Evolutionary conservation across 306 rosid species (phyloP).

Genomic region (Begonia masoniana): DNA sequence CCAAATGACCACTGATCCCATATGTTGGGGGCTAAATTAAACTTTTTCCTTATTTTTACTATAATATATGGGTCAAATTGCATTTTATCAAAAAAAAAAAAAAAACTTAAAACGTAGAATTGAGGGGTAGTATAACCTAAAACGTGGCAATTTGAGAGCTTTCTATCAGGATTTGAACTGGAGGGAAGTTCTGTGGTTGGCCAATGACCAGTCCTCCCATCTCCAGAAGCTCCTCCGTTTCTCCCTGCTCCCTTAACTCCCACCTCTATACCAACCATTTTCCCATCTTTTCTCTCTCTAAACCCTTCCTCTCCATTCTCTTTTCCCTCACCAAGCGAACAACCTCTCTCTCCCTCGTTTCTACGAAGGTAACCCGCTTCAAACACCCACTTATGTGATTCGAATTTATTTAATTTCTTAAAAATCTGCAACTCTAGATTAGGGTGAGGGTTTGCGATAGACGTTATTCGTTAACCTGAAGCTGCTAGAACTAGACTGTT

Average conservation of each 20-base stretch:
- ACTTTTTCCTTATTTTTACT: too few relatives aligned
- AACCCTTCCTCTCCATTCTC: slow-evolving; percentile 10
- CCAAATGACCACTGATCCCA: too few relatives aligned
- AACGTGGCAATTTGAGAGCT: too few relatives aligned
- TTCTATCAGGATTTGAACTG: background rate
- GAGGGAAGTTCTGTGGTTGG: slow-evolving; percentile 1
- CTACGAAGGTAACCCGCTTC: slow-evolving; percentile 31
- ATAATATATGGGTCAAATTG: too few relatives aligned
- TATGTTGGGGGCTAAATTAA: too few relatives aligned
- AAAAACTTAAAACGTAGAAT: too few relatives aligned
- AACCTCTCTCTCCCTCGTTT: slow-evolving; percentile 24
- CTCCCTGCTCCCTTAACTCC: slow-evolving; percentile 2
- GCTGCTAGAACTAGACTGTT: too few relatives aligned
- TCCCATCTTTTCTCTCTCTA: slow-evolving; percentile 14
- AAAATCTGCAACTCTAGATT: too few relatives aligned
- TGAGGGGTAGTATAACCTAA: too few relatives aligned
- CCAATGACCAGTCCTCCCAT: slow-evolving; percentile 45
- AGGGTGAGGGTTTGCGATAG: too few relatives aligned
- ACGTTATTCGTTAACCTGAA: too few relatives aligned
- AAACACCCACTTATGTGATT: background rate
- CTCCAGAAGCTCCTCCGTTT: slow-evolving; percentile 8
- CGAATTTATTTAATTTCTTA: background rate
- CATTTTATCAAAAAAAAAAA: too few relatives aligned
- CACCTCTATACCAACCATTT: background rate
- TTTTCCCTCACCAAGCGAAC: slow-evolving; percentile 4